A percentile compares a stretch with the other conserved stretches of the same genome.
phyloP scores from a whole-genome alignment of 2,329 filamentous ascomycete species.

The Aspergillus sp. region DNA sequence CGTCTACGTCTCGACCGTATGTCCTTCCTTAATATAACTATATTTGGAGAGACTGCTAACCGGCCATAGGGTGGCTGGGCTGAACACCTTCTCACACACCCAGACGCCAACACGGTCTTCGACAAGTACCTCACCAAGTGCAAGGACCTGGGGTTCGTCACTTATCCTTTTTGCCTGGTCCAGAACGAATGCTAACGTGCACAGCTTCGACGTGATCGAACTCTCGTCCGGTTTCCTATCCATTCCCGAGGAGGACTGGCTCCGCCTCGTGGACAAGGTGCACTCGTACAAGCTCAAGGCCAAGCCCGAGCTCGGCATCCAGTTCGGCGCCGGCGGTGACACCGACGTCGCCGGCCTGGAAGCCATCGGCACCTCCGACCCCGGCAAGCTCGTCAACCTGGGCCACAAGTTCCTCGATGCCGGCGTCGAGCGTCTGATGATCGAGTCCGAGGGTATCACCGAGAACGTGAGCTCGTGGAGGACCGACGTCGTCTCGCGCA shows the following conservation, averaged over 20 bases:
- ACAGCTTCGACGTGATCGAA: constrained; percentile 48
- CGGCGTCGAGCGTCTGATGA: constrained; percentile 50
- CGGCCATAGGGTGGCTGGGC: constrained; percentile 44
- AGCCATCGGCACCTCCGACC: constrained; percentile 43
- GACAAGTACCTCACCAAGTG: constrained; percentile 46
- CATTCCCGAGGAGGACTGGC: constrained; percentile 47
- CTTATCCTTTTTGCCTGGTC: background rate
- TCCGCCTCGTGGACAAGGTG: constrained; percentile 43
- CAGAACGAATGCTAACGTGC: background rate
- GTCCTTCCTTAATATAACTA: too few relatives aligned
- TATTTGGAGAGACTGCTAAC: too few relatives aligned
- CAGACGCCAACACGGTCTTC: constrained; percentile 38
- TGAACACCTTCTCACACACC: constrained; percentile 46
- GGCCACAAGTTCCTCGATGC: constrained; percentile 44
- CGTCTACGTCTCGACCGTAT: constrained; percentile 47
- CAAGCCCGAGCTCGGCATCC: constrained; percentile 50
- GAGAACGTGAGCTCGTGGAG: constrained; percentile 49
- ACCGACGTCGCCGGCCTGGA: constrained; percentile 42
- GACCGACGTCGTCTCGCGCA: constrained; percentile 47
- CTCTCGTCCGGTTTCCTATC: constrained; percentile 48
- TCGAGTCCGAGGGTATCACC: constrained; percentile 53
- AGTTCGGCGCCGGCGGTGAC: constrained; percentile 51
- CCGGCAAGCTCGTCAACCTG: constrained; percentile 42
- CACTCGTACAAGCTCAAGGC: constrained; percentile 43
- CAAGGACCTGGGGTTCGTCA: constrained; percentile 41